phyloP scores from a whole-genome alignment of 257 asterid species.

The Rauvolfia tetraphylla region DNA sequence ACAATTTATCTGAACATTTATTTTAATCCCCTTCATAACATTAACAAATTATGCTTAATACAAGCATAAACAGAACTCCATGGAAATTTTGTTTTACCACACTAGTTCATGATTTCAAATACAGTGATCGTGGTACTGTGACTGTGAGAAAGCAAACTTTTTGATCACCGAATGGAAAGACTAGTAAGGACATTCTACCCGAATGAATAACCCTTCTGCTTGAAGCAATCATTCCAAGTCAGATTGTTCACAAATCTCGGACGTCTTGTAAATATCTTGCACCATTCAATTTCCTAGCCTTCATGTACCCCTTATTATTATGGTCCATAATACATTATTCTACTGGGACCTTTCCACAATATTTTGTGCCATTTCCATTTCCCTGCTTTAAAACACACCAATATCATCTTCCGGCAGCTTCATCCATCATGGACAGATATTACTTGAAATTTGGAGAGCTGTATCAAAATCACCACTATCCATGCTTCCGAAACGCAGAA shows the following conservation, averaged over 20 bases:
- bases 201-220: constrained; percentile 2
- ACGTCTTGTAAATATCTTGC: constrained; percentile 9
- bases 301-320: constrained; percentile 20
- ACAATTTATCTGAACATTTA: constrained; percentile 14
- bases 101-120: constrained; percentile 19
- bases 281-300: constrained; percentile 1
- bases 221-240: constrained; percentile 13
- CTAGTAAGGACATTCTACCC: constrained; percentile 11
- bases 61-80: neutral
- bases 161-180: constrained; percentile 8
- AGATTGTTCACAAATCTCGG: constrained; percentile 19
- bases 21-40: constrained; percentile 15
- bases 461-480: constrained; percentile 8
- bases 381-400: constrained; percentile 15
- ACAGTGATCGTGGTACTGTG: too few relatives aligned
- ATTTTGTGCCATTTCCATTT: constrained; percentile 8
- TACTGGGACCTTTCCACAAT: constrained; percentile 12
- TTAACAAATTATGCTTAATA: constrained; percentile 17
- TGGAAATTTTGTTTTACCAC: constrained; percentile 3
- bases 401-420: constrained; percentile 14
- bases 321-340: constrained; percentile 28
- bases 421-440: constrained; percentile 8
- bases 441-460: constrained; percentile 6
- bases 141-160: too few relatives aligned
- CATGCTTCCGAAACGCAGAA: constrained; percentile 1